Evolutionary conservation across 2,329 filamentous ascomycete genomes (phyloP), one percentile per base, ranked within the genome.

Genomic region (Claviceps spartinae): DNA sequence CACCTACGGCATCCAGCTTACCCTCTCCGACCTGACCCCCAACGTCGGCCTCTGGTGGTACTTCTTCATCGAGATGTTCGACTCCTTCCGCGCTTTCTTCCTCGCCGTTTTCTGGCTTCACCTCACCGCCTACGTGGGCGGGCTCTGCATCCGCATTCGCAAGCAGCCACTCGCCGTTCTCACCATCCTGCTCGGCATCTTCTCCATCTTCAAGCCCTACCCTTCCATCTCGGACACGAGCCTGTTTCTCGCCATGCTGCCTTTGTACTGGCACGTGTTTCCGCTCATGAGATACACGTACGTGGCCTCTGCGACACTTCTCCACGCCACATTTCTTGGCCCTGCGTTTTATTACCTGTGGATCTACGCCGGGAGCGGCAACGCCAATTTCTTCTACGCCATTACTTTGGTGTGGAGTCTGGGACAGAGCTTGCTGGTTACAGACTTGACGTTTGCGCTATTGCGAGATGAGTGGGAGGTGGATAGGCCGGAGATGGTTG

Each of bases 41-140:
- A 98, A 97, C 58, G 86, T 94, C 34, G 93, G 93, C 1, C 75
- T 98, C 1, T 98, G 93, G 93, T 98, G 93, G 93, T 98, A 98
- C 69, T 98, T 98, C 71, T 97, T 98, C 65, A 95, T 94, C 59
- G 91, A 98, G 65, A 98, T 98, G 82, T 98, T 98, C 66, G 93
- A 98, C 69, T 91, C 90, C 1, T 98, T 98, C 76, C 81, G 93
- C 41, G 84, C 86, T 60, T 98, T 98, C 75, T 98, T 97, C 75
- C 79, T 98, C 3, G 93, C 87, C 51, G 90, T 98, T 48, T 98
- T 98, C 72, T 97, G 94, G 89, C 78, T 98, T 55, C 93, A 98
- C 65, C 81, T 97, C 53, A 82, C 86, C 0, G 85, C 86, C 41
- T 98, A 98, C 68, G 87, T 95, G 38, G 86, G 85, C 16, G 91